Conservation (phyloP, 2,329 filamentous ascomycete species). For the Phialocephala subalpina region DNA sequence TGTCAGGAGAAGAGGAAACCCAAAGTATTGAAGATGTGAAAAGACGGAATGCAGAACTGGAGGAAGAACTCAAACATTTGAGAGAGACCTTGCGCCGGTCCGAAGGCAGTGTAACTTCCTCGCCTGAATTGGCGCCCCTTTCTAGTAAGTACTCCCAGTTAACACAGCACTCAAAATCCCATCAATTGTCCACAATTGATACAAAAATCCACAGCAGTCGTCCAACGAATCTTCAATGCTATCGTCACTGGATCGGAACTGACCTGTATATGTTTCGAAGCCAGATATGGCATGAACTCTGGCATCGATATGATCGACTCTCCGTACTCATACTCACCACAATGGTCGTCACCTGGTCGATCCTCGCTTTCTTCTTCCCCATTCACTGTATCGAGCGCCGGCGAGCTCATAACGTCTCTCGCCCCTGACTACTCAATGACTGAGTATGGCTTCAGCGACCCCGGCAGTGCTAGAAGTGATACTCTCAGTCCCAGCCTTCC, state of each 20-base stretch:
- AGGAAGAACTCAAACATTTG: constrained; percentile 55
- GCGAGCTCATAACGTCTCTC: constrained; percentile 20
- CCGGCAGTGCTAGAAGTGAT: constrained; percentile 15
- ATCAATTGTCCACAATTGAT: not conserved
- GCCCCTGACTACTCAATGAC: constrained; percentile 21
- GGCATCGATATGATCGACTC: constrained; percentile 19
- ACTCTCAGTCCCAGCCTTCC: constrained; percentile 11
- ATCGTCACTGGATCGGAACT: constrained; percentile 7
- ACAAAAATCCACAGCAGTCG: not conserved
- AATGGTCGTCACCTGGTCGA: constrained; percentile 16
- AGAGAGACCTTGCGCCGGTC: constrained; percentile 32
- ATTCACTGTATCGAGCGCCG: constrained; percentile 21
- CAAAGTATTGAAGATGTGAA: constrained; percentile 60
- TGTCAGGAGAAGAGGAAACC: constrained; percentile 59
- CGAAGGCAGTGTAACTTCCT: constrained; percentile 27
- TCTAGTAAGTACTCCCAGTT: constrained; percentile 16
- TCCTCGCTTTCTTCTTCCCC: constrained; percentile 2
- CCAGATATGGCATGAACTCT: constrained; percentile 25
- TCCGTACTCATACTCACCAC: constrained; percentile 18
- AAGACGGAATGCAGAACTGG: constrained; percentile 60
- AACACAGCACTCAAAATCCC: too few relatives aligned
- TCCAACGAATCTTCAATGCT: not conserved
- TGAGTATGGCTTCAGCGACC: constrained; percentile 15
- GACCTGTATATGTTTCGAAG: constrained; percentile 15
- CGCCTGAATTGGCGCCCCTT: constrained; percentile 18